Base-by-base conservation (phyloP, 225 moss, liverwort and hornwort species). In the Marchantia polymorpha region DNA sequence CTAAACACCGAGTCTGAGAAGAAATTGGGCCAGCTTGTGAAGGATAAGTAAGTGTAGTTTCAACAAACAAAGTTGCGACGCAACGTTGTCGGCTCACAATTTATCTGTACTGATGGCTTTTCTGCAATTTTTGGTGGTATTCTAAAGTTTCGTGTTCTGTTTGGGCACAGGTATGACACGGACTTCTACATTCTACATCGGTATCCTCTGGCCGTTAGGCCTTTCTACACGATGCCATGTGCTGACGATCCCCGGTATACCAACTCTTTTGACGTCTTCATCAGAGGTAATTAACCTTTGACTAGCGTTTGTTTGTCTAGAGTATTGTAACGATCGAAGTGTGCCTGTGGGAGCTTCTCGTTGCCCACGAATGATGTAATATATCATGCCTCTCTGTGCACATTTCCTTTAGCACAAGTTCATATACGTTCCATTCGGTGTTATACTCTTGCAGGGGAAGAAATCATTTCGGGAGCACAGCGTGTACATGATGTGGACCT, bases 221-320 rank as follows among this genome's bases (percentile, higher is more conserved):
- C 96, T 3, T 94, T 96, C 73, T 94, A 97, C 87, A 97, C 94
- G 9, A 97, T 97, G 96, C 93, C 96, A 61, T 92, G 93, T 72
- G 91, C 88, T 72, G 94, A 93, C 73, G 94, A 97, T 82, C 81
- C 90, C 4, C 81, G 78, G 69, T 94, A 94, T 74, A 92, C 90
- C 70, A 97, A 97, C 80, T 97, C 96, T 0, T 97, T 97, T 66
- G 94, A 97, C 86, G 94, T 94, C 19, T 97, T 97, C 39, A 93
- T 97, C 75, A 82, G 96, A 89, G 96, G 94, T 96, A 77, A 65
- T 49, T 64, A 0, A 26, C 5, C 39, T 39, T 39, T 39, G 39
- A 39, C 39, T 39, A 48, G 39, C 22, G 71, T 50, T 71, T 71
- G 7, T 6, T 50, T 49, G 4, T 71, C 61, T 22, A n/a, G 15